Evolutionary conservation across 2,329 filamentous ascomycete genomes (phyloP), one percentile per base, ranked within the genome.

Genomic region (Dactylellina sp.): DNA sequence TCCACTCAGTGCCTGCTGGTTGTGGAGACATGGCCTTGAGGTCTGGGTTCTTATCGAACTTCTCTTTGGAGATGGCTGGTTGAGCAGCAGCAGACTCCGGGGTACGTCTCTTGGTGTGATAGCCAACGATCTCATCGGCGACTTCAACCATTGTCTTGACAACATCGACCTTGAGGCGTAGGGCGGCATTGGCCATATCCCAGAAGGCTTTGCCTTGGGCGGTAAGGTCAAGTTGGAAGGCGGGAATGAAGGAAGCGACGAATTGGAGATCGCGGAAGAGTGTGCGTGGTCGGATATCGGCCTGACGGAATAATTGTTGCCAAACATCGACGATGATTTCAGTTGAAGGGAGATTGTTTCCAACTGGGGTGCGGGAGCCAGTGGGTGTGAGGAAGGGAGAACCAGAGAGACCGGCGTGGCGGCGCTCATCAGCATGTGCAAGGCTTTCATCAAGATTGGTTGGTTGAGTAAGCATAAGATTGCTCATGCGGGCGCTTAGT

Each of bases 121-220:
- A 83, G 81, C 85, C 86, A 49, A 91, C 87, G 76, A 91, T 87
- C 77, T 87, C 84, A 80, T 91, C 87, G 11, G 89, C 89, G 49
- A 90, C 87, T 78, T 90, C 88, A n/a, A 91, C 87, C 88, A 91
- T 96, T 57, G 91, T 92, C 50, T 89, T 87, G 81, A 92, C 94
- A 2, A 95, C 89, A 76, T 97, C 92, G 76, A 92, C 89, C 81
- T 97, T 98, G 60, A 97, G 85, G 37, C 89, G 88, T n/a, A 97
- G 84, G 1, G 94, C 93, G 0, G 95, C 94, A 4, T 97, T 86
- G 0, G 91, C 92, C 24, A 93, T 90, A 78, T 97, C 92, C 87
- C 93, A 91, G 80, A 98, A 98, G 0, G 93, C 92, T 77, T 93
- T 95, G 40, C 87, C 85, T 47, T 78, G 71, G 24, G 89, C 88